Percentiles rank a stretch among this genome's conserved stretches.
These are phyloP conservation scores for Aspergillus hancockii DNA, from an alignment of 495 filamentous ascomycete species.

Conservation along the genomic window DNA sequence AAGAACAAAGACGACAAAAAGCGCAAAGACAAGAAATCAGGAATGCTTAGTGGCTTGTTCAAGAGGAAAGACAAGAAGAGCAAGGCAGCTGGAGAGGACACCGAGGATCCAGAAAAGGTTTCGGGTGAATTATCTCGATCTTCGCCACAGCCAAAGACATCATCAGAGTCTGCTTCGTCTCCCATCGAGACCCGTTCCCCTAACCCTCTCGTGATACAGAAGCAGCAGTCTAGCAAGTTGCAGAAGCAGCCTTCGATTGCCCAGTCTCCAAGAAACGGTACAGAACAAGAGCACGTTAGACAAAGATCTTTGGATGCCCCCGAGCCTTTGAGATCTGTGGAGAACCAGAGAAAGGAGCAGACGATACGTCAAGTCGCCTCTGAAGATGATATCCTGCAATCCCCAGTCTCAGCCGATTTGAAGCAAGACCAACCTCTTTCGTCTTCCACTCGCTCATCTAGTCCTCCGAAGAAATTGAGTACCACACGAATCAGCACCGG, in stretches of 20 bases:
- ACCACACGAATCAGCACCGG: constrained; percentile 23
- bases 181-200: constrained; percentile 31
- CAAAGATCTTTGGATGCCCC: constrained; percentile 16
- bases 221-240: constrained; percentile 68
- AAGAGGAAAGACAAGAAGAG: constrained; percentile 90
- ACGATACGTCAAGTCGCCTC: constrained; percentile 46
- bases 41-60: constrained; percentile 92
- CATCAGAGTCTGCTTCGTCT: constrained; percentile 45
- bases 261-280: constrained; percentile 39
- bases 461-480: constrained; percentile 28
- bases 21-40: constrained; percentile 86
- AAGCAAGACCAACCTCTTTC: constrained; percentile 13
- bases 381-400: constrained; percentile 28
- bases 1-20: constrained; percentile 77
- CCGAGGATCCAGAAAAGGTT: constrained; percentile 61
- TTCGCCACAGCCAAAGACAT: constrained; percentile 54
- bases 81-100: constrained; percentile 66
- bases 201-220: constrained; percentile 44
- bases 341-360: constrained; percentile 25
- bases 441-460: constrained; percentile 12
- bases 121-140: constrained; percentile 54
- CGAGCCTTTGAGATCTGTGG: constrained; percentile 10
- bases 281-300: constrained; percentile 12
- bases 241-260: constrained; percentile 67
- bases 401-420: constrained; percentile 23